phyloP scores from a whole-genome alignment of 2,329 filamentous ascomycete species.

The Zymoseptoria passerinii region DNA sequence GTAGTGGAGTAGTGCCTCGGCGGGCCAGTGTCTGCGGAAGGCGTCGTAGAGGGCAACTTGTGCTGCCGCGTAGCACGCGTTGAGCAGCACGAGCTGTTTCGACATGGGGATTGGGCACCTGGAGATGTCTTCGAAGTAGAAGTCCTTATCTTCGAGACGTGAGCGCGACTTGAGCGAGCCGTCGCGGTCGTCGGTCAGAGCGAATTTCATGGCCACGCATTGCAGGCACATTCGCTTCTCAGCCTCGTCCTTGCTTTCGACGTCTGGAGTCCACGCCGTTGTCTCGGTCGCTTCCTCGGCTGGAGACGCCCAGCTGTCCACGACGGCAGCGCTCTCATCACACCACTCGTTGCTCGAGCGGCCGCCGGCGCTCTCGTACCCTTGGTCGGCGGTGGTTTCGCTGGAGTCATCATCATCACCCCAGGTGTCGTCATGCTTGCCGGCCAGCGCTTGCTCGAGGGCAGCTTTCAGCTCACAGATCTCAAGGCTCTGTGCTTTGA shows the following conservation, averaged over 20 bases:
- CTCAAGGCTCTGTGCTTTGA: neutral
- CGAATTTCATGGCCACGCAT: neutral
- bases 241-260: neutral
- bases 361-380: neutral
- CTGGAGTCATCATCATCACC: neutral
- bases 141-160: neutral
- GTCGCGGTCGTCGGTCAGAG: neutral
- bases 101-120: neutral
- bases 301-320: neutral
- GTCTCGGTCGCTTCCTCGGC: neutral
- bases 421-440: neutral
- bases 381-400: neutral
- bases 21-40: slow-evolving; percentile 1
- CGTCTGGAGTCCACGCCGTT: neutral
- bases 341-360: neutral
- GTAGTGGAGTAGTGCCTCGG: neutral
- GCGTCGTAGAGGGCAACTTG: slow-evolving; percentile 1
- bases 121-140: neutral
- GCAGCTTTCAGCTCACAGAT: neutral
- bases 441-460: neutral
- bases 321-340: neutral
- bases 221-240: neutral
- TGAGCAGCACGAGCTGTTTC: neutral
- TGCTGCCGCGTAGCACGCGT: neutral
- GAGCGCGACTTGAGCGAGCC: neutral